Conservation (phyloP, 2,329 filamentous ascomycete genomes). For the Orbilia brochopaga region DNA sequence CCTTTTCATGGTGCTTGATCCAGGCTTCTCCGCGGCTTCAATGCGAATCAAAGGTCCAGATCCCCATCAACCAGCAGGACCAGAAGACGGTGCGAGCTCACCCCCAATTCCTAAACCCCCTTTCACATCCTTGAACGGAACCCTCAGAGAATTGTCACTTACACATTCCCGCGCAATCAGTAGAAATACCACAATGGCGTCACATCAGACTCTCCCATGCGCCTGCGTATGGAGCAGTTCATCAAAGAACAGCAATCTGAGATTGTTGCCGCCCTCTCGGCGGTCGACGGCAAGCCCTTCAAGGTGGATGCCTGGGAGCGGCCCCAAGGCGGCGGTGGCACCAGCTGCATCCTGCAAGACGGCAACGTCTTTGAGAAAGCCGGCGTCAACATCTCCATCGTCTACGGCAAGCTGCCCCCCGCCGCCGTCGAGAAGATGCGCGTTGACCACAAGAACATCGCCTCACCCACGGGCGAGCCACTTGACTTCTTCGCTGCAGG, state of each 20-base stretch:
- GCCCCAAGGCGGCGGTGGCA: constrained; percentile 80
- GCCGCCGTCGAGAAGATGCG: constrained; percentile 91
- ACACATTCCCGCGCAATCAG: constrained; percentile 23
- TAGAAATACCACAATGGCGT: constrained; percentile 78
- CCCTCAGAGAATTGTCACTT: constrained; percentile 48
- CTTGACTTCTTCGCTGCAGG: constrained; percentile 96
- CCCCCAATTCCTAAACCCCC: constrained; percentile 56
- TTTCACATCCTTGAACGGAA: constrained; percentile 57
- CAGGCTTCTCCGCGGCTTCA: constrained; percentile 33
- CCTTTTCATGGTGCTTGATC: not conserved
- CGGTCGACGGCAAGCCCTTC: constrained; percentile 83
- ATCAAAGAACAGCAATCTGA: constrained; percentile 90
- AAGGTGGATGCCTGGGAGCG: constrained; percentile 84
- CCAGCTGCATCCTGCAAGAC: constrained; percentile 92
- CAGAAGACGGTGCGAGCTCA: constrained; percentile 39
- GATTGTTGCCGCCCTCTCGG: constrained; percentile 82
- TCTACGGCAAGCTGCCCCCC: constrained; percentile 88
- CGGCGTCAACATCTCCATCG: constrained; percentile 91
- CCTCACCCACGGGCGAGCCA: constrained; percentile 74
- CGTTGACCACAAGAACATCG: constrained; percentile 89
- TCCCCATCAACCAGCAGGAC: constrained; percentile 46
- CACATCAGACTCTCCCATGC: constrained; percentile 84
- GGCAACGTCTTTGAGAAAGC: constrained; percentile 98
- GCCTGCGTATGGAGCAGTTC: constrained; percentile 94
- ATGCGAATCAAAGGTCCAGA: constrained; percentile 39